Evolutionary conservation across 495 filamentous ascomycete genomes (phyloP), one percentile per base, ranked within the genome.

Genomic region (Trichoderma virens): DNA sequence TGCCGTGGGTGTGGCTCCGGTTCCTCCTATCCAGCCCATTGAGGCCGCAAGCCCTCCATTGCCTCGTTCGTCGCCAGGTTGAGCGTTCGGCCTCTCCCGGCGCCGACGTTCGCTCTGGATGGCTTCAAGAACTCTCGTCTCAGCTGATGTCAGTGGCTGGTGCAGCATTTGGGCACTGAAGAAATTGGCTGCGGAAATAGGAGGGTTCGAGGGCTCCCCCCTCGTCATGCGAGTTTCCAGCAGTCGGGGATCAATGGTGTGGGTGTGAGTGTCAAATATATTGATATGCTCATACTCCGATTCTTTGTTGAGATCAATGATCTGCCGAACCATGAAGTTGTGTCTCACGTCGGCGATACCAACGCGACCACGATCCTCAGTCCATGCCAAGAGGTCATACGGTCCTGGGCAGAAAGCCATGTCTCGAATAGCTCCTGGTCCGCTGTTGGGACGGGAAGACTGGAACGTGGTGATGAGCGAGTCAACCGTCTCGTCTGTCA

Each of bases 321-420:
- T 83, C 71, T 98, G 94, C 35, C 90, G 85, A 31, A 86, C 86
- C 27, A 80, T 75, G 66, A 96, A 91, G 25, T 86, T 85, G 65
- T 85, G 86, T 27, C 94, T 88, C 27, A 93, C 76, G 77, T 98
- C 94, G 3, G 89, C 89, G 56, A 98, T 79, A 13, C 92, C 93
- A 38, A 93, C 83, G 67, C 89, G 83, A 9, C 91, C 93, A 65
- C 87, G 88, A 66, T 96, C 88, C 75, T 98, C 94, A 25, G 92
- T 85, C 92, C 93, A 97, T 28, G 95, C 89, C 38, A 98, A 80
- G 18, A 98, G 83, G 73, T 98, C 93, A 83, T 87, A 90, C 11
- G 93, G 91, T 23, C 89, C 90, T 2, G 94, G 92, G 0, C 90
- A 88, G 71, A 98, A 98, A 27, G 86, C 82, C 86, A 98, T 93